A percentile compares a stretch with the other conserved stretches of the same genome.
Evolutionary conservation across 371 early-diverging fungal genomes (phyloP).

Genomic region (Mucor mucedo): DNA sequence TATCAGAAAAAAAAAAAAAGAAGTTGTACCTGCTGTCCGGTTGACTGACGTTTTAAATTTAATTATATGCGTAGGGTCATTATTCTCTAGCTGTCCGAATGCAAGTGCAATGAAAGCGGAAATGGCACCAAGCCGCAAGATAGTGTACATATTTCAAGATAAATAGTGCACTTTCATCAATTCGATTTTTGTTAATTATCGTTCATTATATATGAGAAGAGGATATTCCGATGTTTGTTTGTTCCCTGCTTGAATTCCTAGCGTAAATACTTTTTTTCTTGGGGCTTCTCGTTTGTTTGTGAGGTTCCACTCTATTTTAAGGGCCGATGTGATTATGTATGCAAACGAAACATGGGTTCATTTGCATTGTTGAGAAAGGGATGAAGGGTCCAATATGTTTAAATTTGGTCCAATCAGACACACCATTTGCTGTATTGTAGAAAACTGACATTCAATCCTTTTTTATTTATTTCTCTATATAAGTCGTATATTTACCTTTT

Average conservation of each 20-base stretch:
- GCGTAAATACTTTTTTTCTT: not conserved
- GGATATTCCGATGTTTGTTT: not conserved
- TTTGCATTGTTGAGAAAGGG: not conserved
- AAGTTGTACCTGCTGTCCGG: conserved; percentile 10
- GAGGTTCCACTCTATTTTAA: not conserved
- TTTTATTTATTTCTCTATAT: not conserved
- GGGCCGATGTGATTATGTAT: not conserved
- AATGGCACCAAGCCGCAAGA: conserved; percentile 12
- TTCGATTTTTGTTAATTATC: not conserved
- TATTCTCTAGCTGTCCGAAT: conserved; percentile 11
- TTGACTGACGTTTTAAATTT: conserved; percentile 25
- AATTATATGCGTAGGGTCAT: conserved; percentile 33
- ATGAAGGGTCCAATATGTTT: not conserved
- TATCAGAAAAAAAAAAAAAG: too few relatives aligned
- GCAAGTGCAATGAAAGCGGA: conserved; percentile 10
- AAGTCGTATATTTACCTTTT: not conserved
- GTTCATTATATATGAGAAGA: not conserved
- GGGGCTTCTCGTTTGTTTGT: too few relatives aligned
- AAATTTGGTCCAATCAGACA: not conserved
- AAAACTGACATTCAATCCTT: not conserved
- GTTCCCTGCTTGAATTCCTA: not conserved
- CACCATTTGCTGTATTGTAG: not conserved
- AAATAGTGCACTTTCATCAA: not conserved
- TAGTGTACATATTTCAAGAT: conserved; percentile 6
- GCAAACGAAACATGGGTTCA: conserved; percentile 4